These are phyloP conservation scores for Mortierella sp. DNA, from an alignment of 371 early-diverging fungal species.

Conservation along the genomic window DNA sequence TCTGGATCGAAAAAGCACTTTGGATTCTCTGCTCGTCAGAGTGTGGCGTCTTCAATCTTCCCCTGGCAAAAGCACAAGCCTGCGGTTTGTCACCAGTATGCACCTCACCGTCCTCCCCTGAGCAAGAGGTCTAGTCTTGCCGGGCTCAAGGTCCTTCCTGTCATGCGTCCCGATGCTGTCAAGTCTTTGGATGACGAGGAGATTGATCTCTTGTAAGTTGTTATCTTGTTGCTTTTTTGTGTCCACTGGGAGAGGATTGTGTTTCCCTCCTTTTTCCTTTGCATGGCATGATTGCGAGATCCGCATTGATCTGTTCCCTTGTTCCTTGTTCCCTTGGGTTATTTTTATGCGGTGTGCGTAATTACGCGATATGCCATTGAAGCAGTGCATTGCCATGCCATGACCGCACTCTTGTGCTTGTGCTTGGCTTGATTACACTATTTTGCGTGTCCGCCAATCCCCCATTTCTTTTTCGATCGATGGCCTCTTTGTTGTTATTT, in stretches of 20 bases:
- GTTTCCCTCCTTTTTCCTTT: neutral
- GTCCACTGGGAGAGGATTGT: too few species aligned
- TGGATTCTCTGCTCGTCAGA: conserved; percentile 46
- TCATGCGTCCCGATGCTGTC: conserved; percentile 33
- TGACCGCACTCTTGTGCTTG: neutral
- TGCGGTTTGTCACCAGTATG: conserved; percentile 54
- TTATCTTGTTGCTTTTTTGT: neutral
- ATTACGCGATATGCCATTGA: neutral
- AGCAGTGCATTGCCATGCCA: neutral
- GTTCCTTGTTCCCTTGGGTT: neutral
- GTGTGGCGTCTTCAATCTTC: conserved; percentile 45
- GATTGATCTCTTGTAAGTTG: conserved; percentile 48
- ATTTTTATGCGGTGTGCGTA: neutral
- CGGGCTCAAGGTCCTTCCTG: conserved; percentile 47
- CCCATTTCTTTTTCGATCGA: neutral
- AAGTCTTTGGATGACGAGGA: conserved; percentile 38
- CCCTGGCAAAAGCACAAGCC: conserved; percentile 57
- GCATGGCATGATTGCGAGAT: neutral
- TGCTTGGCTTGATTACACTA: neutral
- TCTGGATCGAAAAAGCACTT: conserved; percentile 46
- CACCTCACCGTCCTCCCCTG: conserved; percentile 48
- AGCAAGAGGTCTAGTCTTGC: conserved; percentile 45
- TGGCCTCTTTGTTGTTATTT: neutral
- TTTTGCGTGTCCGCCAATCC: neutral
- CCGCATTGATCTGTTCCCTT: neutral